These are phyloP conservation scores for Nepenthes mirabilis DNA, from an alignment of 148 eudicot genomes.

Conservation along the genomic window DNA sequence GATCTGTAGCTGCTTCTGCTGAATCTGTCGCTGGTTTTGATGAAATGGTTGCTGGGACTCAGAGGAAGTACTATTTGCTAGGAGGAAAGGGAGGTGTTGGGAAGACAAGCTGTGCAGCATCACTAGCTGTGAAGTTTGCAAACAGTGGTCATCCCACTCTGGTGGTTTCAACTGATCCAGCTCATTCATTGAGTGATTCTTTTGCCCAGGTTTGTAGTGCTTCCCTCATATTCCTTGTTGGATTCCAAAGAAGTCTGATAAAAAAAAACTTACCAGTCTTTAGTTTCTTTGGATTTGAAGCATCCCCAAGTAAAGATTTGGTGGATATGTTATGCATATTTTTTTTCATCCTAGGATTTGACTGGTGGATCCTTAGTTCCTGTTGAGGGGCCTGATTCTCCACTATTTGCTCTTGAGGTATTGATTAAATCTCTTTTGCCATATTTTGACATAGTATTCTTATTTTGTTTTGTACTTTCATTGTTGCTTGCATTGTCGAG, in stretches of 20 bases:
- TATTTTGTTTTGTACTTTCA: background rate
- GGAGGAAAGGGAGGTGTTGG: conserved; percentile 99
- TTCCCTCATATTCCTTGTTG: background rate
- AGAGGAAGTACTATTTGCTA: conserved; percentile 85
- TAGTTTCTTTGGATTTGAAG: background rate
- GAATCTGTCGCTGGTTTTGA: conserved; percentile 62
- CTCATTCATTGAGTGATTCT: conserved; percentile 95
- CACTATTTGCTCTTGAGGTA: conserved; percentile 94
- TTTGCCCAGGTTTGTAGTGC: conserved; percentile 69
- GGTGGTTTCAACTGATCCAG: conserved; percentile 98
- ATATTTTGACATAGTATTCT: background rate
- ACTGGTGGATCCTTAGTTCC: conserved; percentile 80
- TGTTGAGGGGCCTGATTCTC: conserved; percentile 74
- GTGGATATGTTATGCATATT: background rate
- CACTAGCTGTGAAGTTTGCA: conserved; percentile 96
- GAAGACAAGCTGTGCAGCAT: conserved; percentile 96
- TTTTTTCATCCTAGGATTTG: conserved; percentile 49
- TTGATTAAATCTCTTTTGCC: background rate
- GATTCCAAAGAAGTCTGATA: background rate
- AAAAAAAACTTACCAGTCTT: background rate
- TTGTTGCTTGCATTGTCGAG: background rate
- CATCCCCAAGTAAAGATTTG: background rate
- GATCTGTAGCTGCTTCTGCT: conserved; percentile 56
- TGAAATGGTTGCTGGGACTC: conserved; percentile 77
- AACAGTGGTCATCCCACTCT: conserved; percentile 96